phyloP scores from a whole-genome alignment of 805 yeast species.

The Wickerhamomyces tratensis region DNA sequence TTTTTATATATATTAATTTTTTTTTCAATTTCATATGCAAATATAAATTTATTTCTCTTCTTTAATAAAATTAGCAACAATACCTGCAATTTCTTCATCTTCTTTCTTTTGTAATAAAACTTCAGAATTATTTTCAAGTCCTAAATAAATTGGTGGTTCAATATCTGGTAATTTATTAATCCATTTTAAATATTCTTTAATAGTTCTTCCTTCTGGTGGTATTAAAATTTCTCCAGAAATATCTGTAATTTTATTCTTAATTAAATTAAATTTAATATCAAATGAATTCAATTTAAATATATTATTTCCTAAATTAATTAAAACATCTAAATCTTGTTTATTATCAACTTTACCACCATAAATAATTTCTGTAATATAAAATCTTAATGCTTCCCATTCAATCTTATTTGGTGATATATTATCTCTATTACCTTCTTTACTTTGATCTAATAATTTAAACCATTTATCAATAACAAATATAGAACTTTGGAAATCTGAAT shows the following conservation, averaged over 20 bases:
- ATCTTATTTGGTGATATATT: constrained; percentile 36
- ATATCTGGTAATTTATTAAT: constrained; percentile 39
- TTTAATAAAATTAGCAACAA: neutral
- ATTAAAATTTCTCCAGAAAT: constrained; percentile 12
- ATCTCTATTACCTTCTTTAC: constrained; percentile 5
- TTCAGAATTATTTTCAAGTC: constrained; percentile 35
- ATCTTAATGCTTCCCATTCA: constrained; percentile 45
- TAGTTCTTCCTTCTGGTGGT: constrained; percentile 38
- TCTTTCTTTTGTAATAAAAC: constrained; percentile 15
- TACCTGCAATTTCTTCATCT: constrained; percentile 4
- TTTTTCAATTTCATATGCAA: too few species aligned
- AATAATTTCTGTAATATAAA: constrained; percentile 40
- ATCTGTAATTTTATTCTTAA: constrained; percentile 17
- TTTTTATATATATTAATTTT: too few species aligned
- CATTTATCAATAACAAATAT: constrained; percentile 31
- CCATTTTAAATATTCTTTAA: constrained; percentile 36
- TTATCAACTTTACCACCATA: constrained; percentile 58
- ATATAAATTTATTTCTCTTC: neutral
- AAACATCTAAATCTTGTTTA: constrained; percentile 26
- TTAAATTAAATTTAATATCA: constrained; percentile 31
- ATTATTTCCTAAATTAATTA: constrained; percentile 24
- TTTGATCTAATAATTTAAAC: constrained; percentile 20
- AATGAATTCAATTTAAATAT: constrained; percentile 33
- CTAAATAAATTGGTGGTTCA: constrained; percentile 46
- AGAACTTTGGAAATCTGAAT: constrained; percentile 55